These are phyloP conservation scores for Grifola frondosa DNA, from an alignment of 1,284 basidiomycete species.

Conservation along the genomic window DNA sequence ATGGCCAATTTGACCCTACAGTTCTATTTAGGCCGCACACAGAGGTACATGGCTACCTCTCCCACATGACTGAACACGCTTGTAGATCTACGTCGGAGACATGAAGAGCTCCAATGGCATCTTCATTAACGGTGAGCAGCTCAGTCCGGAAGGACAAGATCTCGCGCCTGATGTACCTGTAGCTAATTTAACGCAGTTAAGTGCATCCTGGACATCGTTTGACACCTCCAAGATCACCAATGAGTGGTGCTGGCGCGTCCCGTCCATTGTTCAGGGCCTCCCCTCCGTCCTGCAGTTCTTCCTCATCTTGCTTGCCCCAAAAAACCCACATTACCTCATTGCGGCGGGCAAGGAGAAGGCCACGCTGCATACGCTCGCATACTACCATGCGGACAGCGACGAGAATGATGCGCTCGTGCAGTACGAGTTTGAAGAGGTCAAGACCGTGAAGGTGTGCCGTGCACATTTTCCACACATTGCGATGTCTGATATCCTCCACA, in stretches of 20 bases:
- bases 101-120: conserved; percentile 98
- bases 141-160: conserved; percentile 83
- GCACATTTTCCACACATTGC: conserved; percentile 35
- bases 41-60: too few species aligned
- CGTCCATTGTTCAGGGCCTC: conserved; percentile 58
- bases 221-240: conserved; percentile 62
- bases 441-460: conserved; percentile 61
- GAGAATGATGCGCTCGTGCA: conserved; percentile 61
- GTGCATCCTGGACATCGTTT: conserved; percentile 71
- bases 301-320: conserved; percentile 59
- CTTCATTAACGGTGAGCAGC: conserved; percentile 94
- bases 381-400: conserved; percentile 69
- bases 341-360: conserved; percentile 57
- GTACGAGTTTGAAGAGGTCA: conserved; percentile 70
- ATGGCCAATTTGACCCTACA: conserved; percentile 98
- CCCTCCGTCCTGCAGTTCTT: conserved; percentile 57
- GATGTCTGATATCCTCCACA: conserved; percentile 3
- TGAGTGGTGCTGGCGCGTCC: conserved; percentile 71
- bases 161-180: too few species aligned
- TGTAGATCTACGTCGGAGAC: conserved; percentile 99
- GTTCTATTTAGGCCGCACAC: conserved; percentile 95
- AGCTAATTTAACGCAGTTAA: too few species aligned
- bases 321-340: conserved; percentile 67
- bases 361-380: conserved; percentile 58
- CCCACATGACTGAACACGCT: too few species aligned